Evolutionary conservation across 495 filamentous ascomycete species (phyloP).

Genomic region (Oleoguttula mirabilis): DNA sequence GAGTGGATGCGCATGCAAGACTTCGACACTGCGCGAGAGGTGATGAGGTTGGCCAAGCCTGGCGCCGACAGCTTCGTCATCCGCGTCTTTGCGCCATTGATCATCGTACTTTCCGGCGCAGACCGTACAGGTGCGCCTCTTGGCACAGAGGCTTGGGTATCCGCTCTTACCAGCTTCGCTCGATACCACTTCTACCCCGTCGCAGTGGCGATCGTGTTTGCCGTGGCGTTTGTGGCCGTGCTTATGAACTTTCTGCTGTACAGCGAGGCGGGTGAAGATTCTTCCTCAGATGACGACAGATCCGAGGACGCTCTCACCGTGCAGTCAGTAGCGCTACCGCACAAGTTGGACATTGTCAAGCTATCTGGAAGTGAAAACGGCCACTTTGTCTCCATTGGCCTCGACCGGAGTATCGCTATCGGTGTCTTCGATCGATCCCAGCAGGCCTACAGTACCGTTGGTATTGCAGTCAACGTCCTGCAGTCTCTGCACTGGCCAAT

Average conservation of each 20-base stretch:
- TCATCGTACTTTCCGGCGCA: conserved; percentile 54
- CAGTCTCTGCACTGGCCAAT: conserved; percentile 40
- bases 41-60: conserved; percentile 57
- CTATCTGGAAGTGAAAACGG: conserved; percentile 45
- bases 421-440: conserved; percentile 36
- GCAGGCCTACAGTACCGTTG: conserved; percentile 18
- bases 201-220: conserved; percentile 39
- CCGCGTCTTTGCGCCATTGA: conserved; percentile 51
- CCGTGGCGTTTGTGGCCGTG: conserved; percentile 44
- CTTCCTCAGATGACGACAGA: conserved; percentile 31
- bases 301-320: conserved; percentile 38
- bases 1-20: conserved; percentile 64
- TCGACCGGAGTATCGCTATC: conserved; percentile 50
- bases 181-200: conserved; percentile 46
- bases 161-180: conserved; percentile 45
- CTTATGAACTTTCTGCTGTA: conserved; percentile 56
- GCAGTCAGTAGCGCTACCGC: conserved; percentile 44
- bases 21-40: conserved; percentile 57
- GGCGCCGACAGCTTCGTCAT: conserved; percentile 53
- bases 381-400: conserved; percentile 50
- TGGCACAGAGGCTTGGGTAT: conserved; percentile 25
- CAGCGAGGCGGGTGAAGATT: conserved; percentile 35
- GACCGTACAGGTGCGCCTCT: conserved; percentile 37
- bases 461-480: conserved; percentile 30
- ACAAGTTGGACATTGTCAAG: conserved; percentile 51